Percentiles rank a stretch among this genome's conserved stretches.
phyloP scores from a whole-genome alignment of 2,329 filamentous ascomycete species.

The Colletotrichum musae region DNA sequence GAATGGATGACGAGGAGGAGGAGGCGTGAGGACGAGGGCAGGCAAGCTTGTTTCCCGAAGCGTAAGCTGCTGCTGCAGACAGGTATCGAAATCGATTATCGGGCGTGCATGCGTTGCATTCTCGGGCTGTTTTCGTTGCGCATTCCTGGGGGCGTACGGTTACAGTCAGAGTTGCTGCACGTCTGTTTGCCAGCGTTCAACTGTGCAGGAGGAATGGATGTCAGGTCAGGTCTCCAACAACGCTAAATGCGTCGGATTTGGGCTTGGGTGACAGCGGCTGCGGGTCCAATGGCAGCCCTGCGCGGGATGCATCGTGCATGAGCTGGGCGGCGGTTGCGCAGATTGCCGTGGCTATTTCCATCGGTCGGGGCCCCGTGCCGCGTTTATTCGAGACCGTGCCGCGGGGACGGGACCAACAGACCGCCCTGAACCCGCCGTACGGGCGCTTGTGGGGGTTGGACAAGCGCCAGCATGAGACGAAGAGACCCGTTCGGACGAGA shows the following conservation, averaged over 20 bases:
- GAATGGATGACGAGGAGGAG: conserved; percentile 31
- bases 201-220: neutral
- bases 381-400: conserved; percentile 25
- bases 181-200: conserved; percentile 19
- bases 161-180: neutral
- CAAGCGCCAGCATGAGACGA: conserved; percentile 15
- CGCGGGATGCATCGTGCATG: conserved; percentile 18
- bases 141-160: neutral
- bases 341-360: conserved; percentile 40
- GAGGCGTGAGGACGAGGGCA: neutral
- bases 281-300: conserved; percentile 18
- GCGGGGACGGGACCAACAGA: conserved; percentile 16
- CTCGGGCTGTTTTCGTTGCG: too few relatives aligned
- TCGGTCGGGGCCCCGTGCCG: conserved; percentile 21
- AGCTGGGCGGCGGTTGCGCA: conserved; percentile 32
- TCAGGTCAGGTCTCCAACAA: neutral
- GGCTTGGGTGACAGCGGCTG: conserved; percentile 32
- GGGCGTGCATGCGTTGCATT: too few relatives aligned
- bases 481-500: conserved; percentile 29
- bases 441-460: conserved; percentile 28
- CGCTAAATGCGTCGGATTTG: neutral
- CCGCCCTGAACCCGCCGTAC: neutral
- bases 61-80: neutral
- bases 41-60: conserved; percentile 14
- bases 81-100: too few relatives aligned